phyloP scores from a whole-genome alignment of 2,329 filamentous ascomycete genomes.

The Talaromyces sp. region DNA sequence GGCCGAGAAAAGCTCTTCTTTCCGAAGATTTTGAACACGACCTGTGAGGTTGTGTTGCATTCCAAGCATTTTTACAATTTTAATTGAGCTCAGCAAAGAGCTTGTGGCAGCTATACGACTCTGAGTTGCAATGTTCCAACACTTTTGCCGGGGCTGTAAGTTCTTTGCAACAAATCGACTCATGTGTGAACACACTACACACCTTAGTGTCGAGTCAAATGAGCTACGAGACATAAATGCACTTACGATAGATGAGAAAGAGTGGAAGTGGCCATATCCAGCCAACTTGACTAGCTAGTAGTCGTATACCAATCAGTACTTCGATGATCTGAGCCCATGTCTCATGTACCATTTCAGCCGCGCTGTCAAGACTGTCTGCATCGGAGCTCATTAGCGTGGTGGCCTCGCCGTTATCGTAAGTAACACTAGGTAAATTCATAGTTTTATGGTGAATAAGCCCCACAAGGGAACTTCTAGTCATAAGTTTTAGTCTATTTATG shows the following conservation, averaged over 20 bases:
- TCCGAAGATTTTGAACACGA: constrained; percentile 32
- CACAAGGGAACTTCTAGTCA: constrained; percentile 37
- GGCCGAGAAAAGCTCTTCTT: constrained; percentile 35
- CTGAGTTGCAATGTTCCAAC: constrained; percentile 48
- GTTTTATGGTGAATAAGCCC: constrained; percentile 46
- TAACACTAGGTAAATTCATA: constrained; percentile 22
- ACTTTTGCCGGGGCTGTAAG: constrained; percentile 33
- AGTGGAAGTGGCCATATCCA: constrained; percentile 39
- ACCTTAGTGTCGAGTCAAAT: background rate
- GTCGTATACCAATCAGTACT: constrained; percentile 40
- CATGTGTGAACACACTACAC: constrained; percentile 25
- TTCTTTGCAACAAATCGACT: constrained; percentile 30
- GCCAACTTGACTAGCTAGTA: constrained; percentile 36
- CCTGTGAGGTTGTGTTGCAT: constrained; percentile 35
- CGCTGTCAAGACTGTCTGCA: constrained; percentile 37
- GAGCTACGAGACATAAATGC: constrained; percentile 9
- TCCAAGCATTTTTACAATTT: constrained; percentile 46
- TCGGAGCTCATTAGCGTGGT: constrained; percentile 43
- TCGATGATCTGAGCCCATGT: constrained; percentile 41
- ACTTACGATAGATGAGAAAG: constrained; percentile 32
- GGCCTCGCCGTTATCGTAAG: constrained; percentile 30
- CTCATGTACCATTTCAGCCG: constrained; percentile 37
- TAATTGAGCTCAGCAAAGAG: constrained; percentile 45
- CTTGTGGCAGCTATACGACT: constrained; percentile 44
- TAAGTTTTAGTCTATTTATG: constrained; percentile 38